Evolutionary conservation across 345 rosid species (phyloP).

Genomic region (Eucalyptus albens): DNA sequence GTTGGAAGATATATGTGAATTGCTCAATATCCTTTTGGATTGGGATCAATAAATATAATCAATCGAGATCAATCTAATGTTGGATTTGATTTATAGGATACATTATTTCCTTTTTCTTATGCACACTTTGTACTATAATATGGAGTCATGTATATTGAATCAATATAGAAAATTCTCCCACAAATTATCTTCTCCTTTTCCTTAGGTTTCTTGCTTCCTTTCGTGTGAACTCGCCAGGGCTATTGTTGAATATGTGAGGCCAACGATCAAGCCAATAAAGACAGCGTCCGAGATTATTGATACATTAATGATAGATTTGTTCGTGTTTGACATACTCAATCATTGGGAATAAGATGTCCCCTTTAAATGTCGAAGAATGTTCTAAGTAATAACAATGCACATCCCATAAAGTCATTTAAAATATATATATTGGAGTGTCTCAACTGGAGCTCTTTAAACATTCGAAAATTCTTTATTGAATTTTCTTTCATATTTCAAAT

Average conservation of each 20-base stretch:
- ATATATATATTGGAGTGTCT: background rate
- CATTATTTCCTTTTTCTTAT: no score
- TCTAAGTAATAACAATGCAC: background rate
- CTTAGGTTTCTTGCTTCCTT: no score
- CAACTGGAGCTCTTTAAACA: background rate
- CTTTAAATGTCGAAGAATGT: background rate
- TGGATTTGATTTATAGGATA: no score
- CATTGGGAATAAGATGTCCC: background rate
- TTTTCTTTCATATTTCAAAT: background rate
- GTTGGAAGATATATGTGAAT: no score
- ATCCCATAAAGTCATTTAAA: no score
- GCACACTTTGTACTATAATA: no score
- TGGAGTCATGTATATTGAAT: no score
- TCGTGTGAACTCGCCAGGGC: rapidly evolving
- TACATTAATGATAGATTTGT: background rate
- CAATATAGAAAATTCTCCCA: no score
- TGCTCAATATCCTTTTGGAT: no score
- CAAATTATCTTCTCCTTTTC: no score
- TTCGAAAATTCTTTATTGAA: background rate
- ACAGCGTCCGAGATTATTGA: rapidly evolving
- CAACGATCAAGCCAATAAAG: background rate
- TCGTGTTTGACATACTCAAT: background rate
- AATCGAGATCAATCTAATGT: no score
- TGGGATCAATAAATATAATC: no score
- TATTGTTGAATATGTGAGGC: background rate